Conservation (phyloP, 2,329 filamentous ascomycete species). For the Kalmusia sp. region DNA sequence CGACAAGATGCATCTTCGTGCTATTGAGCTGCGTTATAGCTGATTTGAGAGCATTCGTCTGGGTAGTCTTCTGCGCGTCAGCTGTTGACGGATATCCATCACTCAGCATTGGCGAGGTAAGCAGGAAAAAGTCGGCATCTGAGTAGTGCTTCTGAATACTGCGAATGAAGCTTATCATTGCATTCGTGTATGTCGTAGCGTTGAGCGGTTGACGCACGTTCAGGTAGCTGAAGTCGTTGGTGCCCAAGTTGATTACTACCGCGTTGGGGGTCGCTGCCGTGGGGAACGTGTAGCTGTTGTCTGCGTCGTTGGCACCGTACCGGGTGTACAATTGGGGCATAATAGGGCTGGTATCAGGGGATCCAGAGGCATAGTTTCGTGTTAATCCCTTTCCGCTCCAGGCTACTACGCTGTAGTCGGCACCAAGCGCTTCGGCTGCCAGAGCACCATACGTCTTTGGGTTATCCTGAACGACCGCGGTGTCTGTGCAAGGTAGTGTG, state of each 20-base stretch:
- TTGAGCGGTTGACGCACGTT: conserved; percentile 19
- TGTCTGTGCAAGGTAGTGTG: conserved; percentile 49
- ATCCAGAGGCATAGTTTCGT: conserved; percentile 46
- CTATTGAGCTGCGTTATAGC: conserved; percentile 42
- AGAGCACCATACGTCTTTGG: conserved; percentile 54
- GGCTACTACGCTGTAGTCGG: conserved; percentile 54
- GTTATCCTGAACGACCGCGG: conserved; percentile 49
- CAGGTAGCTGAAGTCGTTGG: conserved; percentile 52
- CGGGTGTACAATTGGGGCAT: conserved; percentile 53
- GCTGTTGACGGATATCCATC: conserved; percentile 49
- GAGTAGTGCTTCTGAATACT: conserved; percentile 46
- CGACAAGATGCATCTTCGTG: conserved; percentile 47
- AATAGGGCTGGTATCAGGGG: conserved; percentile 39
- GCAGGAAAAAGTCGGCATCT: conserved; percentile 49
- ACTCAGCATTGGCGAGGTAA: conserved; percentile 50
- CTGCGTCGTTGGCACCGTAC: conserved; percentile 51
- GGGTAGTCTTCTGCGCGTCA: conserved; percentile 46
- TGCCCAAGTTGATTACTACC: conserved; percentile 55
- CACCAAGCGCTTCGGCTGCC: conserved; percentile 49
- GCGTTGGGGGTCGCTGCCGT: conserved; percentile 39
- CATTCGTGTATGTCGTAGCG: conserved; percentile 19
- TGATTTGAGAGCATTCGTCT: conserved; percentile 43
- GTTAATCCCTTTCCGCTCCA: conserved; percentile 55
- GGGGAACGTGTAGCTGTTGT: conserved; percentile 50
- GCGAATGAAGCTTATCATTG: conserved; percentile 37